These are phyloP conservation scores for Ajuga reptans DNA, from an alignment of 305 asterid species.

Conservation along the genomic window DNA sequence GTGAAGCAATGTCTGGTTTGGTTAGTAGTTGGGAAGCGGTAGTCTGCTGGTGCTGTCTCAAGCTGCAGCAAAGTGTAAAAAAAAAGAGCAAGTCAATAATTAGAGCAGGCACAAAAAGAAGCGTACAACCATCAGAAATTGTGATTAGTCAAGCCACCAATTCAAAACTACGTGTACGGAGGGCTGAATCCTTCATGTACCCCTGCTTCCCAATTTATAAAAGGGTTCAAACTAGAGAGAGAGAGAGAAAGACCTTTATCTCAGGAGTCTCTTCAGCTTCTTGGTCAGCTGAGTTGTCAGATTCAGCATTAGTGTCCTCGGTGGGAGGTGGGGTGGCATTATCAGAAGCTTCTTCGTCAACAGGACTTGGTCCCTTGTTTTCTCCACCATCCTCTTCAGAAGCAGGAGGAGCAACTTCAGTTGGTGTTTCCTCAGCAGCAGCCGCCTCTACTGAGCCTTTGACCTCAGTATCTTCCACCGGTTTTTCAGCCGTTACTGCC, in stretches of 20 bases:
- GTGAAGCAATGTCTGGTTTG: conserved; percentile 97
- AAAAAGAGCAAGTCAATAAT: not conserved
- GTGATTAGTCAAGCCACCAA: not conserved
- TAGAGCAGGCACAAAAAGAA: conserved; percentile 17
- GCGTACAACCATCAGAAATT: not conserved
- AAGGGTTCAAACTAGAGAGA: not conserved
- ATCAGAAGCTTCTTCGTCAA: conserved; percentile 39
- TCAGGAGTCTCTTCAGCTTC: conserved; percentile 64
- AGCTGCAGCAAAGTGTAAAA: conserved; percentile 38
- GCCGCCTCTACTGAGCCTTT: conserved; percentile 26
- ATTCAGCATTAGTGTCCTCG: conserved; percentile 44
- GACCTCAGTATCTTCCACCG: conserved; percentile 39
- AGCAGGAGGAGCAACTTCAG: conserved; percentile 37
- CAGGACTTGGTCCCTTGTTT: conserved; percentile 37
- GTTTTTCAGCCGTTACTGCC: conserved; percentile 26
- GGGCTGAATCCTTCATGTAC: not conserved
- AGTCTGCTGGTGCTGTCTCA: conserved; percentile 95
- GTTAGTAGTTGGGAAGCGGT: conserved; percentile 94
- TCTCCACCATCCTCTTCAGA: conserved; percentile 35
- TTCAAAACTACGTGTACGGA: not conserved
- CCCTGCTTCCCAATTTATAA: not conserved
- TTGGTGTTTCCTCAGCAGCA: conserved; percentile 38
- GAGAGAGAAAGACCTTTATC: conserved; percentile 45
- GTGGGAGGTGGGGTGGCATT: conserved; percentile 23
- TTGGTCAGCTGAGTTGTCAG: conserved; percentile 41